A percentile compares a stretch with the other conserved stretches of the same genome.
Conservation (phyloP, 2,329 filamentous ascomycete species). For the Epichloe elymi region DNA sequence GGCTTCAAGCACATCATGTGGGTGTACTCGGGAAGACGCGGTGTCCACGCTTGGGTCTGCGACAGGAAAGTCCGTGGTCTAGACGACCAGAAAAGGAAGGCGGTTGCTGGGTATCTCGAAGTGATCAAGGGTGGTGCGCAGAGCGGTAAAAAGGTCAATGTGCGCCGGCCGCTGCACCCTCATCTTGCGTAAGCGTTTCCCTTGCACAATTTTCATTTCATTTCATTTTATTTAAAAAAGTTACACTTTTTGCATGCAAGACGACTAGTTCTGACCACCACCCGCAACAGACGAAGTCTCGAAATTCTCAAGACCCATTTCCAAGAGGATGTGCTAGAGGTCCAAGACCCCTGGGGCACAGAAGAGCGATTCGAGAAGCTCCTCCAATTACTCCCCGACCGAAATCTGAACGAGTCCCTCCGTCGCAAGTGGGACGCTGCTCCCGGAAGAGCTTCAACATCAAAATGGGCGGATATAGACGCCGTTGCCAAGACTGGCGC, state of each 20-base stretch:
- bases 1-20: slow-evolving; percentile 94
- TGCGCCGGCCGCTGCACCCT: slow-evolving; percentile 76
- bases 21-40: slow-evolving; percentile 95
- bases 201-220: neutral
- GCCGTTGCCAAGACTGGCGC: slow-evolving; percentile 64
- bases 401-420: slow-evolving; percentile 60
- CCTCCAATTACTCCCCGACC: slow-evolving; percentile 74
- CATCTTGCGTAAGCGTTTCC: slow-evolving; percentile 54
- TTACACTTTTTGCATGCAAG: neutral
- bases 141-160: slow-evolving; percentile 73
- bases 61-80: slow-evolving; percentile 74
- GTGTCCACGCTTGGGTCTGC: slow-evolving; percentile 96
- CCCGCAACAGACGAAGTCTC: slow-evolving; percentile 53
- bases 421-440: slow-evolving; percentile 84
- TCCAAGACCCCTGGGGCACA: slow-evolving; percentile 74
- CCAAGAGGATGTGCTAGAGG: slow-evolving; percentile 63
- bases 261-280: too few relatives aligned
- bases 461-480: slow-evolving; percentile 94
- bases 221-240: neutral
- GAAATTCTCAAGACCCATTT: slow-evolving; percentile 78
- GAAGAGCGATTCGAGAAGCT: slow-evolving; percentile 62
- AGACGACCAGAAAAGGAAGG: slow-evolving; percentile 73
- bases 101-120: slow-evolving; percentile 82
- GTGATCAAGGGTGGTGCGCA: slow-evolving; percentile 78
- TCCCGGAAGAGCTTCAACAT: slow-evolving; percentile 59